These are phyloP conservation scores for Pichia heedii DNA, from an alignment of 805 yeast species.

Conservation along the genomic window DNA sequence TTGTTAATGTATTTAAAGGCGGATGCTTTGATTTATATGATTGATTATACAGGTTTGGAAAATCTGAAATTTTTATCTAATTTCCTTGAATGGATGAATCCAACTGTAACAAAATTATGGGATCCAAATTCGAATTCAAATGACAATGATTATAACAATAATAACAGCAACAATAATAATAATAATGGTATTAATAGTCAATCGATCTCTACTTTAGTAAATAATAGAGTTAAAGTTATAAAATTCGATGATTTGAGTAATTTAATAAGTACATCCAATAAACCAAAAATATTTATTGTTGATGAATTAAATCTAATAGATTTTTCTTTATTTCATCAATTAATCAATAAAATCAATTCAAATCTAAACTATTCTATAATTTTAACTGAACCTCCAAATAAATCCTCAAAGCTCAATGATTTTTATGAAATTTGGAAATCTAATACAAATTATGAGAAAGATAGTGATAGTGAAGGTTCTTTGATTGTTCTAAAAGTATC, in stretches of 20 bases:
- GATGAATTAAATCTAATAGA: conserved; percentile 56
- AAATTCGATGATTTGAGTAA: conserved; percentile 46
- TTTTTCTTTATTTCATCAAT: conserved; percentile 53
- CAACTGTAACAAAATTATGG: conserved; percentile 79
- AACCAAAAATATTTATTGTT: conserved; percentile 75
- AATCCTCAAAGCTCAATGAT: background rate
- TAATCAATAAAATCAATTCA: conserved; percentile 45
- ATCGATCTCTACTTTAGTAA: conserved; percentile 63
- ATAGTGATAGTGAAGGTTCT: conserved; percentile 47
- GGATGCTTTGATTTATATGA: conserved; percentile 30
- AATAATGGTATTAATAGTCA: background rate
- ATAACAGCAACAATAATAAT: background rate
- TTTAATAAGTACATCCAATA: conserved; percentile 24
- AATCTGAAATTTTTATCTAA: conserved; percentile 73
- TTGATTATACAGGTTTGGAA: conserved; percentile 75
- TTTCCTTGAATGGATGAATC: conserved; percentile 94
- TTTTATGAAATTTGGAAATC: conserved; percentile 3
- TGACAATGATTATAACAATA: conserved; percentile 22
- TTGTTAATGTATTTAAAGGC: conserved; percentile 25
- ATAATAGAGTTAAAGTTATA: conserved; percentile 44
- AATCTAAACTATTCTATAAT: conserved; percentile 63
- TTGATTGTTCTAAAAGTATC: conserved; percentile 44
- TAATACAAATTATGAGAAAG: conserved; percentile 32
- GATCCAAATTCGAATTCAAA: conserved; percentile 59
- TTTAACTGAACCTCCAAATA: conserved; percentile 59